A percentile compares a stretch with the other conserved stretches of the same genome.
Evolutionary conservation across 768 basidiomycete species (phyloP).

Genomic region (Suillus lakei): DNA sequence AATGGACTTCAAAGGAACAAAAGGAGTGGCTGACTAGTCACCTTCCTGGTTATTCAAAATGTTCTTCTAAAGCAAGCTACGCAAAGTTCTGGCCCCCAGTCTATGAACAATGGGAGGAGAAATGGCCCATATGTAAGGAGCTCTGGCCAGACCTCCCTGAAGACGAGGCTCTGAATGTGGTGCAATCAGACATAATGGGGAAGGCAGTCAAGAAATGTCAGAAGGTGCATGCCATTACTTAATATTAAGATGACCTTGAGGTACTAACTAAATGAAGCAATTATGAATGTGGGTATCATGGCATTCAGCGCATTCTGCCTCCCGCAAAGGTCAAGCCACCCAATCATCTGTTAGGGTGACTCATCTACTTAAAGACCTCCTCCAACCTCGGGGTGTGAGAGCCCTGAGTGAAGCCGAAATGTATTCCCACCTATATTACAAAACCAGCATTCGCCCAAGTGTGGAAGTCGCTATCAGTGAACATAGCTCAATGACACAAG

Average conservation of each 20-base stretch:
- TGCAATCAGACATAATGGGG: not conserved
- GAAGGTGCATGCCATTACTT: not conserved
- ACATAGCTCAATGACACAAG: not conserved
- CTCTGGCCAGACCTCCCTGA: not conserved
- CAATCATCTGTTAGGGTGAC: not conserved
- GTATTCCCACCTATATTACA: not conserved
- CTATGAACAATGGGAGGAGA: not conserved
- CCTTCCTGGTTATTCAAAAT: not conserved
- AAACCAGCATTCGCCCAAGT: not conserved
- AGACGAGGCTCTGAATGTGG: not conserved
- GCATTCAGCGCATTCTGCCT: not conserved
- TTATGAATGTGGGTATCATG: not conserved
- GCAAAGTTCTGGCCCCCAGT: not conserved
- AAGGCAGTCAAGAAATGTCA: not conserved
- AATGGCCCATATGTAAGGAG: not conserved
- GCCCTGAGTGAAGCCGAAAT: not conserved
- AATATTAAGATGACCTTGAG: not conserved
- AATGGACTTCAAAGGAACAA: not conserved
- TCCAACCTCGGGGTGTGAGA: not conserved
- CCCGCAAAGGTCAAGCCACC: not conserved
- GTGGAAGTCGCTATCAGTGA: not conserved
- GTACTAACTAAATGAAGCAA: not conserved
- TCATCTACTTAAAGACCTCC: not conserved
- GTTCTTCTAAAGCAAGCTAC: not conserved
- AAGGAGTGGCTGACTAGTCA: not conserved